Percentiles rank a stretch among this genome's conserved stretches.
phyloP scores from a whole-genome alignment of 169 alveolate species.

The Perkinsus chesapeaki region DNA sequence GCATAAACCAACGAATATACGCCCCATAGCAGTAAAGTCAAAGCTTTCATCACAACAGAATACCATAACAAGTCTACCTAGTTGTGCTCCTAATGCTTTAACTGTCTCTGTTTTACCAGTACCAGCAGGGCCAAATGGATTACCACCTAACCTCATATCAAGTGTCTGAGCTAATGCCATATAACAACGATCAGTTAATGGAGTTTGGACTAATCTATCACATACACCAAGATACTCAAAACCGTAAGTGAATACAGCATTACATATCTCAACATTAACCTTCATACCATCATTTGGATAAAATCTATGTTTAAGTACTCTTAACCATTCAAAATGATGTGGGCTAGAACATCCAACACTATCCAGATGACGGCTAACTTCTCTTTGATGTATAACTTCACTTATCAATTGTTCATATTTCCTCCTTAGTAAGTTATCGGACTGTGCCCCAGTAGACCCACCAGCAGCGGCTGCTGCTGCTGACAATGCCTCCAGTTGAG shows the following conservation, averaged over 20 bases:
- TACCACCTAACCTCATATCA: constrained; percentile 93
- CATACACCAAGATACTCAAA: constrained; percentile 94
- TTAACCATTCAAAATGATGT: constrained; percentile 78
- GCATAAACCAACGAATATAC: constrained; percentile 84
- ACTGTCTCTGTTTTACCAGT: constrained; percentile 99
- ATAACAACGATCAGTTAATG: constrained; percentile 95
- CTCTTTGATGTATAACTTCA: constrained; percentile 86
- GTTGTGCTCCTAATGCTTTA: constrained; percentile 90
- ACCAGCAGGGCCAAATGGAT: constrained; percentile 99
- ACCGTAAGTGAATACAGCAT: constrained; percentile 90
- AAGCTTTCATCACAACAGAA: constrained; percentile 97
- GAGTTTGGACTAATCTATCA: constrained; percentile 92
- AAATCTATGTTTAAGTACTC: constrained; percentile 42
- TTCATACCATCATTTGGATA: constrained; percentile 37
- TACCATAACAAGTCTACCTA: constrained; percentile 92
- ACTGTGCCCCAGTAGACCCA: no score
- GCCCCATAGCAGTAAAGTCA: constrained; percentile 92
- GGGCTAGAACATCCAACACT: constrained; percentile 35
- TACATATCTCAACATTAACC: constrained; percentile 74
- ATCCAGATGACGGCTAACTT: constrained; percentile 64
- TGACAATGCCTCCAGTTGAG: constrained; percentile 12
- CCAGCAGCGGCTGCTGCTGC: constrained; percentile 27
- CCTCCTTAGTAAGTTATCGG: constrained; percentile 53
- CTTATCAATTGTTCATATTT: constrained; percentile 80
- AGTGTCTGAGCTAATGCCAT: constrained; percentile 91